Percentiles rank a stretch among this genome's conserved stretches.
These are phyloP conservation scores for Lippia alba DNA, from an alignment of 305 asterid genomes.

Conservation along the genomic window DNA sequence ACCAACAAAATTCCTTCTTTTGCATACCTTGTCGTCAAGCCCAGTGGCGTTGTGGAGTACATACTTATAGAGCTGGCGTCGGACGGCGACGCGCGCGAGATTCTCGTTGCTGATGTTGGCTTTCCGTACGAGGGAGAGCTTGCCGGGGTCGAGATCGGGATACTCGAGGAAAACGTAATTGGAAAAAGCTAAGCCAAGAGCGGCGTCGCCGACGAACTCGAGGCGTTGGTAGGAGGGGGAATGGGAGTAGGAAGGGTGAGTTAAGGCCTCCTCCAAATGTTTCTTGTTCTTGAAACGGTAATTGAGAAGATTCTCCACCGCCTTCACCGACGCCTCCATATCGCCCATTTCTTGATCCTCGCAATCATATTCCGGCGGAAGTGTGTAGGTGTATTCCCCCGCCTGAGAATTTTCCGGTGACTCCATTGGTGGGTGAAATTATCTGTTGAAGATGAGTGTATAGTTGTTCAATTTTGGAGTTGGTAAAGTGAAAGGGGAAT, in stretches of 20 bases:
- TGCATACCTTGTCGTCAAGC: constrained; percentile 50
- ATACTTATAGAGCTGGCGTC: constrained; percentile 53
- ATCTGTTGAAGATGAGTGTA: too few relatives aligned
- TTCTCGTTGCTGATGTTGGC: constrained; percentile 77
- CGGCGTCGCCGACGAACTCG: constrained; percentile 77
- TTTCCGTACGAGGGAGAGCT: constrained; percentile 65
- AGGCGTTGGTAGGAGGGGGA: constrained; percentile 71
- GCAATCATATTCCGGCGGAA: constrained; percentile 19
- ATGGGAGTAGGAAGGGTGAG: constrained; percentile 68
- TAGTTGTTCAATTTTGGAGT: too few relatives aligned
- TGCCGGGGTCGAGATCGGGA: constrained; percentile 58
- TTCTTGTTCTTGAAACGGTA: constrained; percentile 54
- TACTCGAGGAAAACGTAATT: constrained; percentile 48
- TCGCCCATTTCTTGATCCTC: constrained; percentile 35
- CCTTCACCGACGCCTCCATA: constrained; percentile 46
- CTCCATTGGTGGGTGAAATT: constrained; percentile 29
- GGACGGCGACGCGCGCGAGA: constrained; percentile 76
- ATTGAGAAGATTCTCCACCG: constrained; percentile 51
- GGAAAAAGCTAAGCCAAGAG: constrained; percentile 56
- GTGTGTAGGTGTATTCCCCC: constrained; percentile 11
- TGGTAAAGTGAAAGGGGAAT: not conserved
- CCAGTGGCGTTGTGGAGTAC: constrained; percentile 54
- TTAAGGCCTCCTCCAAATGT: constrained; percentile 73
- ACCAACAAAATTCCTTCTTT: not conserved
- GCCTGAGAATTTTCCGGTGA: constrained; percentile 26